These are phyloP conservation scores for Huiozyma sinensis DNA, from an alignment of 805 yeast genomes.

Conservation along the genomic window DNA sequence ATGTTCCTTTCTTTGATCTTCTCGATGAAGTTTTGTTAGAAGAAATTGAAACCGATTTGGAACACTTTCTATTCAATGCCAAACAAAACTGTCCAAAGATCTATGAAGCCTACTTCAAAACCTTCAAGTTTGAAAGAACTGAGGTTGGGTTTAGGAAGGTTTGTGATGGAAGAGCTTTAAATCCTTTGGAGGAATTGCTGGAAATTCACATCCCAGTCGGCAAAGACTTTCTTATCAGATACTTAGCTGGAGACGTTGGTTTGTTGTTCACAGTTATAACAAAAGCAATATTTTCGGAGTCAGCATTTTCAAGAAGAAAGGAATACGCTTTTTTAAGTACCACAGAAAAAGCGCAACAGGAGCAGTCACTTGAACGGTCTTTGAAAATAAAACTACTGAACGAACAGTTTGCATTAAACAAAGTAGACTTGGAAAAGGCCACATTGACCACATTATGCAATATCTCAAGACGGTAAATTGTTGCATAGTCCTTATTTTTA, in stretches of 20 bases:
- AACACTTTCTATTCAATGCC: conserved; percentile 1
- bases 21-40: neutral
- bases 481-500: too few species aligned
- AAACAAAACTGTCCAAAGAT: conserved; percentile 2
- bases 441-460: neutral
- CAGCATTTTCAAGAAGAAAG: conserved; percentile 3
- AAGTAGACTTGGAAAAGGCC: conserved; percentile 1
- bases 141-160: neutral
- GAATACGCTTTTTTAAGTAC: conserved; percentile 4
- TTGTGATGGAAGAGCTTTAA: neutral
- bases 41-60: conserved; percentile 1
- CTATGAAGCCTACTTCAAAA: neutral
- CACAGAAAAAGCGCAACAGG: neutral
- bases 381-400: conserved; percentile 4
- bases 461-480: neutral
- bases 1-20: neutral
- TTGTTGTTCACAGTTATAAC: conserved; percentile 2
- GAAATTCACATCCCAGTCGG: conserved; percentile 8
- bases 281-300: conserved; percentile 2
- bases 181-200: conserved; percentile 5
- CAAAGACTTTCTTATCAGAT: conserved; percentile 4
- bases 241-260: conserved; percentile 1
- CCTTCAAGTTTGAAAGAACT: neutral
- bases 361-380: conserved; percentile 1
- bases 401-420: conserved; percentile 4